Evolutionary conservation across 2,329 filamentous ascomycete species (phyloP).

Genomic region (Fusarium nanum): DNA sequence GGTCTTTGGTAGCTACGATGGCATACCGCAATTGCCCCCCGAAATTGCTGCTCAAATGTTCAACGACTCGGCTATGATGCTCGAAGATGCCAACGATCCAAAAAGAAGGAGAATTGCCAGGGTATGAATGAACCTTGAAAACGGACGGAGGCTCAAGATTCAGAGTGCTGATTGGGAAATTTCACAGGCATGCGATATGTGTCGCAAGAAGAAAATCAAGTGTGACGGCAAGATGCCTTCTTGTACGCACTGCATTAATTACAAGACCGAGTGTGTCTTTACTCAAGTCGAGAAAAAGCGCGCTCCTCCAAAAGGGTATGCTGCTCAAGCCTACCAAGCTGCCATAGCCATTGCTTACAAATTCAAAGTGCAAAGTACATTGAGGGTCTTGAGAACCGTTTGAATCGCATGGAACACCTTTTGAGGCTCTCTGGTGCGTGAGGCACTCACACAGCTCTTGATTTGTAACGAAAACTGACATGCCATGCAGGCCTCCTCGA

Average conservation of each 20-base stretch:
- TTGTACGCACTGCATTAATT: conserved; percentile 96
- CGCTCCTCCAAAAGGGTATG: conserved; percentile 93
- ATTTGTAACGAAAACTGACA: conserved; percentile 17
- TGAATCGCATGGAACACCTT: conserved; percentile 95
- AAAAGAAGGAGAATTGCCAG: conserved; percentile 90
- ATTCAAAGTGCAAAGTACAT: conserved; percentile 89
- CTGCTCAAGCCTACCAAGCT: neutral
- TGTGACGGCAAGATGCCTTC: conserved; percentile 96
- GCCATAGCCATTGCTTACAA: conserved; percentile 35
- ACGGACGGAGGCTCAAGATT: conserved; percentile 2
- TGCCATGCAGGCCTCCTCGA: conserved; percentile 73
- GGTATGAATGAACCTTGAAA: conserved; percentile 63
- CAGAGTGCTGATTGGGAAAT: conserved; percentile 29
- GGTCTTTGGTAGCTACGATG: conserved; percentile 76
- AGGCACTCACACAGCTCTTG: neutral
- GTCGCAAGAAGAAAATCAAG: conserved; percentile 96
- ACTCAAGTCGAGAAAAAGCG: conserved; percentile 99
- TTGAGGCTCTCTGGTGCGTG: conserved; percentile 79
- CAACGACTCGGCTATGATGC: conserved; percentile 64
- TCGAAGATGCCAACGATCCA: conserved; percentile 79
- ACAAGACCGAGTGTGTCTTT: conserved; percentile 97
- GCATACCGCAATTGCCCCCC: conserved; percentile 65
- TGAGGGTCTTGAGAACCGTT: conserved; percentile 91
- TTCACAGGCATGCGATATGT: conserved; percentile 90
- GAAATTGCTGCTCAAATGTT: conserved; percentile 72